Percentiles rank a stretch among this genome's conserved stretches.
These are phyloP conservation scores for Taiwanofungus camphoratus DNA, from an alignment of 1,284 basidiomycete genomes.

Conservation along the genomic window DNA sequence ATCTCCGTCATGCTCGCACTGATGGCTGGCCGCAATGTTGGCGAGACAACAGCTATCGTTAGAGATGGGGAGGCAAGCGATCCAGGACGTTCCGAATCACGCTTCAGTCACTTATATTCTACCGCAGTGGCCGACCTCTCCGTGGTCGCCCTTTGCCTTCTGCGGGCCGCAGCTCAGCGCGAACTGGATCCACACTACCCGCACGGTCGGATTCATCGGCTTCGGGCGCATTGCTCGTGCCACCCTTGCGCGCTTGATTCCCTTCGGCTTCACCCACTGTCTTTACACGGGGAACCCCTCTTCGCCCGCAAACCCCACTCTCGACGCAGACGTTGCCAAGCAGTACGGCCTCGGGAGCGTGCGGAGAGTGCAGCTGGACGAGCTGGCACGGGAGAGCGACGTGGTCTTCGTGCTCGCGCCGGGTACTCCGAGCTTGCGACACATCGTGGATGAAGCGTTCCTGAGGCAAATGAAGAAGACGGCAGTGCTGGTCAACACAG, in stretches of 20 bases:
- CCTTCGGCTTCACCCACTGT: conserved; percentile 70
- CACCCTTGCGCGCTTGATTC: conserved; percentile 68
- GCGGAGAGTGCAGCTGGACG: conserved; percentile 55
- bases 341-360: conserved; percentile 47
- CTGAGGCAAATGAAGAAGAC: conserved; percentile 81
- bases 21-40: conserved; percentile 82
- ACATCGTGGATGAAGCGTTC: conserved; percentile 70
- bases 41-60: conserved; percentile 60
- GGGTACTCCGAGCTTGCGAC: conserved; percentile 66
- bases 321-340: conserved; percentile 47
- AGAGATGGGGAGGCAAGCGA: conserved; percentile 58
- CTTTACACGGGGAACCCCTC: conserved; percentile 58
- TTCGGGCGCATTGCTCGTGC: conserved; percentile 91
- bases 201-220: conserved; percentile 86
- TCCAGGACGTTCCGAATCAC: too few relatives aligned
- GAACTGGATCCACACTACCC: conserved; percentile 41
- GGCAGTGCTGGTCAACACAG: conserved; percentile 76
- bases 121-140: conserved; percentile 50
- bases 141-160: conserved; percentile 79
- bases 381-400: conserved; percentile 73
- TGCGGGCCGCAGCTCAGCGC: conserved; percentile 76
- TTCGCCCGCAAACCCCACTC: conserved; percentile 36
- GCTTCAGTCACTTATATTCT: neutral
- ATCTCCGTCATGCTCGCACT: conserved; percentile 82
- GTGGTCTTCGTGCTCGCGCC: conserved; percentile 82